These are phyloP conservation scores for Cronartium quercuum DNA, from an alignment of 1,284 basidiomycete species.

Conservation along the genomic window DNA sequence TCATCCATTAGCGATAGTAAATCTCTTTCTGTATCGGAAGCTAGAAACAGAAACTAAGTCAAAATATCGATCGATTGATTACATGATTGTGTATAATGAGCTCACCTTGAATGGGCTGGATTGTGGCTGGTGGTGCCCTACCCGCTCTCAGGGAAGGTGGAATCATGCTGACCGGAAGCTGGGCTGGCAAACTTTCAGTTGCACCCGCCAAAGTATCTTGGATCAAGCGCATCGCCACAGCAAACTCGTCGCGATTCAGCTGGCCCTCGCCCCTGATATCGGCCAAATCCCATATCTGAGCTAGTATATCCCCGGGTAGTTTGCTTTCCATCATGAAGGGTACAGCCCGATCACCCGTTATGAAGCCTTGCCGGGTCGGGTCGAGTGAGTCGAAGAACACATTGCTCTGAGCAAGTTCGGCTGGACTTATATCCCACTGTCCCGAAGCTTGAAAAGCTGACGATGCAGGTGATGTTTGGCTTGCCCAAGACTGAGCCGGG, in stretches of 20 bases:
- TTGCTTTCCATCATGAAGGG: conserved; percentile 93
- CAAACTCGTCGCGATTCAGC: conserved; percentile 86
- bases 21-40: conserved; percentile 49
- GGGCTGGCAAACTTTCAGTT: conserved; percentile 63
- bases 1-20: conserved; percentile 59
- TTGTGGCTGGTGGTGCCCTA: conserved; percentile 13
- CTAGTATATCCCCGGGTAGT: conserved; percentile 73
- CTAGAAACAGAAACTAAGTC: conserved; percentile 39
- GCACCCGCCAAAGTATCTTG: conserved; percentile 73
- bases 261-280: conserved; percentile 84
- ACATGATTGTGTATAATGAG: no score
- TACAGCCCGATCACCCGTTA: conserved; percentile 89
- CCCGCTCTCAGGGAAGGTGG: conserved; percentile 67
- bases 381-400: conserved; percentile 79
- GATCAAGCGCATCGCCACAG: conserved; percentile 92
- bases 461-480: conserved; percentile 2
- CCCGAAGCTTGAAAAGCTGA: conserved; percentile 28
- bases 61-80: no score
- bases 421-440: conserved; percentile 74
- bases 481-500: neutral
- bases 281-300: conserved; percentile 90
- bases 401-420: conserved; percentile 75
- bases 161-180: conserved; percentile 66
- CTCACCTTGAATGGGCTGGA: conserved; percentile 41
- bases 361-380: conserved; percentile 65